phyloP scores from a whole-genome alignment of 306 rosid species.

The Boehmeria nivea region DNA sequence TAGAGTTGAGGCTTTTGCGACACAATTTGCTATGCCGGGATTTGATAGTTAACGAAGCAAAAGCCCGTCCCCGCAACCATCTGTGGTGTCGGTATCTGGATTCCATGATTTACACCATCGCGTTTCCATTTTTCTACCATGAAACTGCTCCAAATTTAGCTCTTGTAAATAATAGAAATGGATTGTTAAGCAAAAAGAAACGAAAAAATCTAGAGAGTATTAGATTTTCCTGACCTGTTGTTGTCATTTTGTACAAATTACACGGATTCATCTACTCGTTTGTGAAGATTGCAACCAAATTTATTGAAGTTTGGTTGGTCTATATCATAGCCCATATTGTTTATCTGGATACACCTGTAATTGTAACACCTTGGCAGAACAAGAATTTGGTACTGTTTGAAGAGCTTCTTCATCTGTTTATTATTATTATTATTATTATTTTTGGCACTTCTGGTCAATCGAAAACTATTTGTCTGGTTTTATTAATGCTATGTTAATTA shows the following conservation, averaged over 20 bases:
- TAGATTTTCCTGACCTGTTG: neutral
- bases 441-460: neutral
- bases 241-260: conserved; percentile 23
- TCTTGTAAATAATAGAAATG: conserved; percentile 25
- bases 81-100: conserved; percentile 1
- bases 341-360: conserved; percentile 20
- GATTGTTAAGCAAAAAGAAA: too few species aligned
- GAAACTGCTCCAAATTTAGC: conserved; percentile 3
- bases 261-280: conserved; percentile 11
- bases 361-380: conserved; percentile 5
- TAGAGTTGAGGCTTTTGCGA: conserved; percentile 65
- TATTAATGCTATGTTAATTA: neutral
- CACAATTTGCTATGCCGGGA: conserved; percentile 81
- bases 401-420: too few species aligned
- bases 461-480: neutral
- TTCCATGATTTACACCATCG: conserved; percentile 19
- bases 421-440: too few species aligned
- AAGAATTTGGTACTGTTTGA: neutral
- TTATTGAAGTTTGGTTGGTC: conserved; percentile 13
- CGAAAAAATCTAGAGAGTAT: too few species aligned
- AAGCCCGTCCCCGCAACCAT: conserved; percentile 2
- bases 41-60: conserved; percentile 32
- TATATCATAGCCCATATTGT: conserved; percentile 16
- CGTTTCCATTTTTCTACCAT: conserved; percentile 7
- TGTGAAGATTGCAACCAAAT: conserved; percentile 1